Base-by-base conservation (phyloP, 306 rosid species). In the Malus asiatica region DNA sequence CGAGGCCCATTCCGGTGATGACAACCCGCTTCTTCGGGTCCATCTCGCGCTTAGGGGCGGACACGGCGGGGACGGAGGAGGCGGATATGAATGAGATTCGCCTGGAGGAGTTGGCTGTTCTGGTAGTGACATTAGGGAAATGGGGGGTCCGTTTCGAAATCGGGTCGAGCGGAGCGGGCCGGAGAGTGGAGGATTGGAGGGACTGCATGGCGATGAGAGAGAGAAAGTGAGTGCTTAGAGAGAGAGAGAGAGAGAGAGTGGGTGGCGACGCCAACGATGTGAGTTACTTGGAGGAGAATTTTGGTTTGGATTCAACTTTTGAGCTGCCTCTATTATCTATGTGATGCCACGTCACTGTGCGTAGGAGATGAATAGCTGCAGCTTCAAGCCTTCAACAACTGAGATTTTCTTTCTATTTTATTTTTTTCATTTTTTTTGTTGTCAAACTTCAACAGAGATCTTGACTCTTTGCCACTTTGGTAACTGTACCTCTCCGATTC, bases 21-120 rank as follows among this genome's bases (percentile, higher is more conserved):
- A 96, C 99, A 3, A 96, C 93, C 33, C 99, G 91, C 86, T 96
- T 92, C 90, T 90, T 96, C 1, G 99, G 99, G 71, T 93, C 96
- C 84, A 81, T 90, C 86, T 96, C 89, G 30, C 97, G 84, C 76
- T 88, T 88, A 0, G 98, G 99, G 1, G 97, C 87, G 3, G 97
- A 80, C 12, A 82, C 76, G 11, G 81, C 71, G 6, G 93, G 77
- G 11, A 86, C 33, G 0, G 76, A 69, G 6, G 93, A 64, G 58
- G 96, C 92, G n/a, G 88, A 67, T 30, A 85, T 32, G 85, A 85
- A 74, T 30, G 91, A 84, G 51, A 87, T 80, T 42, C 77, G 77
- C 9, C 30, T 2, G 11, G 61, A 23, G 30, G 32, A 13, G 59
- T n/a, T 4, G 77, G 80, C 20, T 18, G 55, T 76, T 40, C 45